A percentile compares a stretch with the other conserved stretches of the same genome.
Conservation (phyloP, 1,284 basidiomycete genomes). For the Phenoliferia sp. region DNA sequence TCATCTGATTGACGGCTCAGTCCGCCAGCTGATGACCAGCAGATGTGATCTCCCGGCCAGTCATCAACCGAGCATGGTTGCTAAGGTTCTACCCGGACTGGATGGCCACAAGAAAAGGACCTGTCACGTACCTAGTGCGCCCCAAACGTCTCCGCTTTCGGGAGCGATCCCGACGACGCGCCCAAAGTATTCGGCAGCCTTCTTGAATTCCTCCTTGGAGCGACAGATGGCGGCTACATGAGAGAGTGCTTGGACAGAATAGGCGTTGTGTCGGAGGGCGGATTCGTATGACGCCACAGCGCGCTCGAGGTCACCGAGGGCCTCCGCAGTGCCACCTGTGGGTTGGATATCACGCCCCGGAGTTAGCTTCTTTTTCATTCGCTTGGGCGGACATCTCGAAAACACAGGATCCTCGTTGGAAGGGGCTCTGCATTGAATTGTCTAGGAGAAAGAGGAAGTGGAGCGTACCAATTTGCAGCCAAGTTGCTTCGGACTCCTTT, state of each 20-base stretch:
- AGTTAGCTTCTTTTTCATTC: background rate
- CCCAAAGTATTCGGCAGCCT: constrained; percentile 39
- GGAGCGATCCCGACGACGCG: constrained; percentile 31
- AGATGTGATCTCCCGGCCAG: background rate
- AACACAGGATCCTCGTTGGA: background rate
- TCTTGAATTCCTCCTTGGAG: constrained; percentile 48
- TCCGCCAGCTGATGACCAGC: no score
- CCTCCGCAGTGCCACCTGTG: constrained; percentile 27
- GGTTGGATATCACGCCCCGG: background rate
- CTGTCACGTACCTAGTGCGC: constrained; percentile 29
- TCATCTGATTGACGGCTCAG: background rate
- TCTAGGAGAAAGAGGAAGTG: background rate
- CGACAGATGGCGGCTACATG: constrained; percentile 70
- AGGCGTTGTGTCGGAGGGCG: constrained; percentile 84
- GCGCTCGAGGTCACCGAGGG: constrained; percentile 61
- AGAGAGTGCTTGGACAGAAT: constrained; percentile 77
- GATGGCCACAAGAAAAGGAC: background rate
- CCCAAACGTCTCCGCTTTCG: constrained; percentile 37
- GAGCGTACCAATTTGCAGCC: constrained; percentile 76
- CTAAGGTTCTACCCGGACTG: background rate
- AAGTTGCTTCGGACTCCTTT: constrained; percentile 82
- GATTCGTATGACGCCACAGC: constrained; percentile 85
- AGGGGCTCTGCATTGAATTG: background rate
- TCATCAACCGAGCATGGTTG: background rate
- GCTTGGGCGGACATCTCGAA: background rate